Evolutionary conservation across 179 eudicot genomes (phyloP).

Genomic region (Beta macrorhiza): DNA sequence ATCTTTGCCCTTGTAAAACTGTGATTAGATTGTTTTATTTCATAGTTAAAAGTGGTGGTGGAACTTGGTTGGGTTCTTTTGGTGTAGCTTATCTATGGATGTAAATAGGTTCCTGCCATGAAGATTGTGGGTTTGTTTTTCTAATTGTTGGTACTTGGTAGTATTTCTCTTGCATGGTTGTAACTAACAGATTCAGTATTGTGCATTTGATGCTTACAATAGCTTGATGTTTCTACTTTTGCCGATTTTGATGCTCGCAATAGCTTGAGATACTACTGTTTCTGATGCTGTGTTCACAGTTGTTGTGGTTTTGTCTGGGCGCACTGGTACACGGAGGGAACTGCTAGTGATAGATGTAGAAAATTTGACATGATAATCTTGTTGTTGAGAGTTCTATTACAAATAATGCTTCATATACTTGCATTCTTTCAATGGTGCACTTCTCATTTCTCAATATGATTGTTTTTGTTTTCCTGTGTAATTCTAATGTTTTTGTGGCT

Average conservation of each 20-base stretch:
- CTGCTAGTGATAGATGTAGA: not conserved
- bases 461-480: not conserved
- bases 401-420: not conserved
- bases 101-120: not conserved
- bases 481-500: not conserved
- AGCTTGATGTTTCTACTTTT: not conserved
- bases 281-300: not conserved
- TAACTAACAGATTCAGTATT: not conserved
- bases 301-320: not conserved
- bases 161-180: not conserved
- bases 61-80: not conserved
- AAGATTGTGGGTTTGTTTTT: not conserved
- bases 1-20: not conserved
- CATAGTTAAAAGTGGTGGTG: not conserved
- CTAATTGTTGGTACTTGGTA: not conserved
- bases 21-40: no score
- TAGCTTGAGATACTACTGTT: not conserved
- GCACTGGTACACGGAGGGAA: not conserved
- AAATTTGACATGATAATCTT: not conserved
- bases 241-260: not conserved
- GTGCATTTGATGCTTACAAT: not conserved
- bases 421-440: not conserved
- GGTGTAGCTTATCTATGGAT: not conserved
- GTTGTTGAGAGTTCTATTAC: not conserved
- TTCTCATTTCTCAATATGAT: not conserved